These are phyloP conservation scores for Plasmodium sp. DNA, from an alignment of 169 alveolate genomes.

Conservation along the genomic window DNA sequence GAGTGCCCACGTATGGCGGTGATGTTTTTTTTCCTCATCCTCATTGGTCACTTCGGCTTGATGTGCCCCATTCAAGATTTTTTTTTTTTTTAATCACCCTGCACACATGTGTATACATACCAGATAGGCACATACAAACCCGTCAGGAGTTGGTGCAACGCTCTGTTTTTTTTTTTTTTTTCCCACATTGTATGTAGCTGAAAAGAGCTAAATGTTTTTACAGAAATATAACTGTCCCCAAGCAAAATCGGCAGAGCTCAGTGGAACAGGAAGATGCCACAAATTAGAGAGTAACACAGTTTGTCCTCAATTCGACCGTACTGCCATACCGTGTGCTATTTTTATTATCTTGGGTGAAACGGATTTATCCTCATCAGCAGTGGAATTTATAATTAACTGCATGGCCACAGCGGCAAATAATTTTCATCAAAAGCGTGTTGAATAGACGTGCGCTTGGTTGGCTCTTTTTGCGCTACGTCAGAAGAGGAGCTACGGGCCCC, in stretches of 20 bases:
- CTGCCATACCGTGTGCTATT: background rate
- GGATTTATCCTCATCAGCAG: background rate
- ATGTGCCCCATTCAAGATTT: background rate
- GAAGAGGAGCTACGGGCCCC: background rate
- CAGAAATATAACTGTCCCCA: background rate
- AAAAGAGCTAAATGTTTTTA: background rate
- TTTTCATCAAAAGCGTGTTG: background rate
- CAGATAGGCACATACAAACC: background rate
- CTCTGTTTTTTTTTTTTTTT: background rate
- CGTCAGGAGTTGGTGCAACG: background rate
- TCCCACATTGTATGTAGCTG: background rate
- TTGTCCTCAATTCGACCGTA: background rate
- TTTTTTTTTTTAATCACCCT: background rate
- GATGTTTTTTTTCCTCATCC: background rate
- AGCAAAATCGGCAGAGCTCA: background rate
- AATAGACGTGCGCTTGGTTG: background rate
- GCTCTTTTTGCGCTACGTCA: background rate
- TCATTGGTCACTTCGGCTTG: background rate
- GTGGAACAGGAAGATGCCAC: background rate
- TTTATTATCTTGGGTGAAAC: background rate
- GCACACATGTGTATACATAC: conserved; percentile 3
- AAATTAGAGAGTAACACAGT: background rate
- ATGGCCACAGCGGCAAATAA: background rate
- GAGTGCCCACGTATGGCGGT: background rate
- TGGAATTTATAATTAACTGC: background rate